phyloP scores from a whole-genome alignment of 202 grass and related monocot genomes.

The Hordeum pubiflorum region DNA sequence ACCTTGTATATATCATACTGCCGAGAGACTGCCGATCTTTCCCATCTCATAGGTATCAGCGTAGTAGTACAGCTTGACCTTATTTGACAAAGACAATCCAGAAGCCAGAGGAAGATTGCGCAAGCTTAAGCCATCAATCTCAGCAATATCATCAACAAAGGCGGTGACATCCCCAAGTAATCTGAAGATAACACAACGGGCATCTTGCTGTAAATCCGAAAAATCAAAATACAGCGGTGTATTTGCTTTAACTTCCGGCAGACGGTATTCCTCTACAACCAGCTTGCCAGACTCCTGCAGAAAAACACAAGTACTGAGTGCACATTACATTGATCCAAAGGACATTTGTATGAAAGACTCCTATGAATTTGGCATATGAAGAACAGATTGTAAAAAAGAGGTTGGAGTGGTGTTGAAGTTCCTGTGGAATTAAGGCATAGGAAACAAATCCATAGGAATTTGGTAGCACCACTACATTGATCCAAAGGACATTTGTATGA shows the following conservation, averaged over 20 bases:
- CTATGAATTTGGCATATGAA: too few species aligned
- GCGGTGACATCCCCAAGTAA: conserved; percentile 76
- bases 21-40: conserved; percentile 52
- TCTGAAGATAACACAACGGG: conserved; percentile 63
- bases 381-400: neutral
- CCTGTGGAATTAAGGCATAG: neutral
- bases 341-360: too few species aligned
- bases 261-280: conserved; percentile 67
- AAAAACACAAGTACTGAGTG: conserved; percentile 17
- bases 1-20: conserved; percentile 3
- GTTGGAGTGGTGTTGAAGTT: neutral
- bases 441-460: neutral
- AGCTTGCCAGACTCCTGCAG: conserved; percentile 71
- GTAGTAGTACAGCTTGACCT: conserved; percentile 84
- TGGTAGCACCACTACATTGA: neutral
- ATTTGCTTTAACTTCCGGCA: conserved; percentile 68
- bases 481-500: neutral
- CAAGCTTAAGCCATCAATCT: conserved; percentile 55
- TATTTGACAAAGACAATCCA: conserved; percentile 83
- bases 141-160: conserved; percentile 82
- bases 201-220: conserved; percentile 45
- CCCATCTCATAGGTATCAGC: conserved; percentile 91
- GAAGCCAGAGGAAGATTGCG: conserved; percentile 75
- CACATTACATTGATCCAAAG: too few species aligned
- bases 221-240: conserved; percentile 90